Evolutionary conservation across 1,139 yeast genomes (phyloP).

Genomic region (Magnusiomyces fungicola): DNA sequence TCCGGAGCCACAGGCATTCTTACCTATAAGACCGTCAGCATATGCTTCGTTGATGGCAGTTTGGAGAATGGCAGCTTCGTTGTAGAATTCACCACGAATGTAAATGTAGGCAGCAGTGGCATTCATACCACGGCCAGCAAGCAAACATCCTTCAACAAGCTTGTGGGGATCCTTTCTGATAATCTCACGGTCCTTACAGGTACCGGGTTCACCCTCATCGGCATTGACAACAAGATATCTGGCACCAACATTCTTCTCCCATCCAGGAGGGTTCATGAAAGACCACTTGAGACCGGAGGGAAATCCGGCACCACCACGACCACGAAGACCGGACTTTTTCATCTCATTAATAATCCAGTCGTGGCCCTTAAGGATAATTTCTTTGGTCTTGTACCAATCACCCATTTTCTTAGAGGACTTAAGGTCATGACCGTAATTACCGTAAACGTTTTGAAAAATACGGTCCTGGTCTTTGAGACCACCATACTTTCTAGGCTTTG

Average conservation of each 20-base stretch:
- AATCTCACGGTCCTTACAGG: slow-evolving; percentile 86
- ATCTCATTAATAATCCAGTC: slow-evolving; percentile 83
- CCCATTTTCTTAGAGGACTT: slow-evolving; percentile 73
- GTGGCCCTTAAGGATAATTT: slow-evolving; percentile 72
- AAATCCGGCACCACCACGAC: slow-evolving; percentile 92
- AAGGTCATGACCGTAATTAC: slow-evolving; percentile 65
- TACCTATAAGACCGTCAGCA: slow-evolving; percentile 69
- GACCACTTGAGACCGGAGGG: slow-evolving; percentile 90
- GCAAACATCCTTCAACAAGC: slow-evolving; percentile 77
- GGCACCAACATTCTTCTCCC: slow-evolving; percentile 84
- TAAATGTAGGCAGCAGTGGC: slow-evolving; percentile 88
- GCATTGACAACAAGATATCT: slow-evolving; percentile 83
- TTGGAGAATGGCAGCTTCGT: slow-evolving; percentile 66
- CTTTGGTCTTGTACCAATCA: slow-evolving; percentile 88
- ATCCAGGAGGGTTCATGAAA: slow-evolving; percentile 89
- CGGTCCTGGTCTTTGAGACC: slow-evolving; percentile 78
- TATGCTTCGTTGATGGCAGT: slow-evolving; percentile 81
- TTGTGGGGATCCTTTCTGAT: slow-evolving; percentile 87
- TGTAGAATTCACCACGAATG: slow-evolving; percentile 82
- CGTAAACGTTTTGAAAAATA: slow-evolving; percentile 75
- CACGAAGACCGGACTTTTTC: slow-evolving; percentile 77
- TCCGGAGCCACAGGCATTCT: slow-evolving; percentile 81
- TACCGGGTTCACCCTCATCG: slow-evolving; percentile 92
- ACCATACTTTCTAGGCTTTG: slow-evolving; percentile 49
- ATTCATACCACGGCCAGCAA: slow-evolving; percentile 87